Base-by-base conservation (phyloP, 177 flowering plant species). In the Tripterygium wilfordii region DNA sequence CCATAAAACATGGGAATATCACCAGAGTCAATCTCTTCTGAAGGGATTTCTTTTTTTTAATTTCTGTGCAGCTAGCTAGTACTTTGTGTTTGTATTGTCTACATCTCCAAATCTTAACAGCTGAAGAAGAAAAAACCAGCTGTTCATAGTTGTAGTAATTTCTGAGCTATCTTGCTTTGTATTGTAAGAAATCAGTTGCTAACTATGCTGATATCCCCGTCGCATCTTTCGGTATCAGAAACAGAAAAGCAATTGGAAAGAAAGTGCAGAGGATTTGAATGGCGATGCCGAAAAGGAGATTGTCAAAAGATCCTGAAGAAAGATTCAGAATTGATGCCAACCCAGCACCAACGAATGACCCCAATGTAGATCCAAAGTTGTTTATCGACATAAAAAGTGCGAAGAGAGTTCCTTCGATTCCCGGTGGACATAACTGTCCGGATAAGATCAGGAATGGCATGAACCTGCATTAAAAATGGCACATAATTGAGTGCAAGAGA, bases 391-490 rank as follows among this genome's bases (percentile, higher is more conserved):
- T 89, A 65, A 86, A 89, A 53, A 89, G 87, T 4, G 97, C 95
- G 53, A 89, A 89, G 18, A 89, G 72, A 13, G 97, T 89, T 53
- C 97, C 97, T 74, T 89, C 97, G 15, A 89, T 86, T 35, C 97
- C 97, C 0, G 97, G 95, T 4, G 97, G 97, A 59, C 97, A 89
- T 17, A 89, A 72, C 64, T 77, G 90, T 25, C 94, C 97, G 1
- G 97, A 89, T 64, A 89, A 65, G 59, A 89, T 86, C 66, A 89
- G 61, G 71, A 89, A 86, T 14, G 97, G 97, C 97, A 89, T 89
- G 57, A 86, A 77, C 76, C 95, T 89, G 87, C 67, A 58, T 10
- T 45, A 10, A 56, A 42, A 25, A 28, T 49, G 50, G 27, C 40
- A 38, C 1, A 16, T 9, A 0, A 36, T 5, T 31, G 14, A 16